phyloP scores from a whole-genome alignment of 768 basidiomycete species.

The Chlorophyllum brunneum region DNA sequence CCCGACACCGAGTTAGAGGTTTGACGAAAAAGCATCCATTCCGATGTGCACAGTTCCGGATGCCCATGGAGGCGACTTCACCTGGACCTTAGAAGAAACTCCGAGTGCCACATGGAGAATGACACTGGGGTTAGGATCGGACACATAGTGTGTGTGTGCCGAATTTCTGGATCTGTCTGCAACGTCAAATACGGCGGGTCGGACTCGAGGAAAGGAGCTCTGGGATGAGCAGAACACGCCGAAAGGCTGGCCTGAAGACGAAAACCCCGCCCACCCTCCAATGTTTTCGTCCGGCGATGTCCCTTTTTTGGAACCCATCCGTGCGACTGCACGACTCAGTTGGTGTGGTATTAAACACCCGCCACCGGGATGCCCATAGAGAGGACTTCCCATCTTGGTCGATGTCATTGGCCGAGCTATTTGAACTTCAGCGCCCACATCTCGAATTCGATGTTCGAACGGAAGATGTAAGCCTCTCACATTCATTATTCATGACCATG shows the following conservation, averaged over 20 bases:
- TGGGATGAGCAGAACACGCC: neutral
- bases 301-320: no score
- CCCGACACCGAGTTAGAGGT: neutral
- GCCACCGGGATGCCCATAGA: no score
- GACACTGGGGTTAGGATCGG: neutral
- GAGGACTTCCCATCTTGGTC: no score
- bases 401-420: no score
- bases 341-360: neutral
- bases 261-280: slow-evolving; percentile 1
- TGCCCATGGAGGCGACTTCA: neutral
- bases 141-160: neutral
- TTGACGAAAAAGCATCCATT: neutral
- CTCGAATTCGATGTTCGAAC: no score
- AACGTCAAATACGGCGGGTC: neutral
- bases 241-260: neutral
- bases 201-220: neutral
- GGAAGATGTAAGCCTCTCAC: no score
- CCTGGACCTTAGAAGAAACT: neutral
- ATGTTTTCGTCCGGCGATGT: neutral
- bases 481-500: no score
- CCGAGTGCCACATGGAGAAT: neutral
- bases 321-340: neutral
- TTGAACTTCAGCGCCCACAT: no score
- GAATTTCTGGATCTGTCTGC: neutral
- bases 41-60: neutral